Conservation (phyloP, 768 basidiomycete genomes). For the Suillus tomentosus region DNA sequence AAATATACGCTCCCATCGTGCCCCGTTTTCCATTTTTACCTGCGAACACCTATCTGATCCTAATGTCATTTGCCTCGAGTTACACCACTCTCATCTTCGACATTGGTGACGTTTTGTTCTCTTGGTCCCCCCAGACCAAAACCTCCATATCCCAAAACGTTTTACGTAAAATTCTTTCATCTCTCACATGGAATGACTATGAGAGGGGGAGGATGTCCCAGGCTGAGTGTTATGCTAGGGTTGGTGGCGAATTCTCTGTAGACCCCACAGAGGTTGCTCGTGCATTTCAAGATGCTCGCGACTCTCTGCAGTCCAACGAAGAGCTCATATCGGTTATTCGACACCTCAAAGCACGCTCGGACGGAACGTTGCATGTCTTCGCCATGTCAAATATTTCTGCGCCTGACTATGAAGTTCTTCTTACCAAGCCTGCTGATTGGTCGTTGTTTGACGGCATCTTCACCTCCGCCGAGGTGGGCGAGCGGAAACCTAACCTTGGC, state of each 20-base stretch:
- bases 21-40: not conserved
- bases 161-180: slow-evolving; percentile 45
- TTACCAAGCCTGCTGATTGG: slow-evolving; percentile 50
- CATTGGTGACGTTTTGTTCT: slow-evolving; percentile 58
- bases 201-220: slow-evolving; percentile 49
- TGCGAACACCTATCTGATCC: not conserved
- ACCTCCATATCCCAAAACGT: slow-evolving; percentile 44
- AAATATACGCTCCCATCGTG: too few species aligned
- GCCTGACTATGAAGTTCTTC: slow-evolving; percentile 51
- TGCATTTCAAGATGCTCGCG: slow-evolving; percentile 50
- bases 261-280: slow-evolving; percentile 40
- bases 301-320: slow-evolving; percentile 47
- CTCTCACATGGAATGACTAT: slow-evolving; percentile 55
- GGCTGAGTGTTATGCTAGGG: slow-evolving; percentile 43
- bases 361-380: slow-evolving; percentile 42
- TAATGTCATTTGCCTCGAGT: slow-evolving; percentile 5
- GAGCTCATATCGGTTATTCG: slow-evolving; percentile 48
- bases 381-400: slow-evolving; percentile 64
- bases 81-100: slow-evolving; percentile 50
- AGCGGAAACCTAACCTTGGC: slow-evolving; percentile 57
- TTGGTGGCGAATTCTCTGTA: slow-evolving; percentile 43
- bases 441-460: slow-evolving; percentile 51
- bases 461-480: slow-evolving; percentile 51
- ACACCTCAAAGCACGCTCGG: slow-evolving; percentile 43
- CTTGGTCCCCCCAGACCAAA: slow-evolving; percentile 50